Evolutionary conservation across 176 grass and related monocot species (phyloP).

Genomic region (Paspalum vaginatum): DNA sequence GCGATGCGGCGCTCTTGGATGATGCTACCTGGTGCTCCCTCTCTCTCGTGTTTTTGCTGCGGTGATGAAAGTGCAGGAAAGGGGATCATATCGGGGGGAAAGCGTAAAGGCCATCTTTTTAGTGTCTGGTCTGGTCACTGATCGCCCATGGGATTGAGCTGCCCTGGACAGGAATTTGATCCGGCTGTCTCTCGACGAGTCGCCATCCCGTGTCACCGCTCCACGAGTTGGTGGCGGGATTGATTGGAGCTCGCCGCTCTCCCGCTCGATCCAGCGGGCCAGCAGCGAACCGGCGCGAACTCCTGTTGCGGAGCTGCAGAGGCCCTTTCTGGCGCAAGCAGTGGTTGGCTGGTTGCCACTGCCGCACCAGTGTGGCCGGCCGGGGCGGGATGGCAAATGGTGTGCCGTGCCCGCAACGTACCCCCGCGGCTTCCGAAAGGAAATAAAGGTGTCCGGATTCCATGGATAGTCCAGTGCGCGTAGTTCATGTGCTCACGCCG

Average conservation of each 20-base stretch:
- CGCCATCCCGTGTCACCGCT: background rate
- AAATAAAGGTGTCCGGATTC: too few species aligned
- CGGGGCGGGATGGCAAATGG: too few species aligned
- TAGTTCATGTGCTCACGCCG: too few species aligned
- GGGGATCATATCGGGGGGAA: too few species aligned
- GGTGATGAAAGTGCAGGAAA: background rate
- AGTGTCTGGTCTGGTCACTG: background rate
- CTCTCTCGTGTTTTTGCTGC: background rate
- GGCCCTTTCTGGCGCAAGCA: background rate
- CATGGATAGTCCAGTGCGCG: too few species aligned
- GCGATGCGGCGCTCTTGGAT: too few species aligned
- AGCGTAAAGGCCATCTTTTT: background rate
- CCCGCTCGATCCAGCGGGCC: background rate
- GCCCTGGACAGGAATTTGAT: background rate
- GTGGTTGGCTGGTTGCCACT: background rate
- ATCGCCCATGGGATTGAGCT: background rate
- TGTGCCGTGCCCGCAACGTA: too few species aligned
- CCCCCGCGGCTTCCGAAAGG: too few species aligned
- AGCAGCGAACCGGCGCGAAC: background rate
- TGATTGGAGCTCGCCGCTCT: background rate
- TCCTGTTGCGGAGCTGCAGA: background rate
- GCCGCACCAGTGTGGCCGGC: too few species aligned
- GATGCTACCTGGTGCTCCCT: background rate
- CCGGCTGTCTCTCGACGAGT: background rate
- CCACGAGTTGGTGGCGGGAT: background rate